Percentiles rank a stretch among this genome's conserved stretches.
Conservation (phyloP, 106 monocot species). For the Allium cepa region DNA sequence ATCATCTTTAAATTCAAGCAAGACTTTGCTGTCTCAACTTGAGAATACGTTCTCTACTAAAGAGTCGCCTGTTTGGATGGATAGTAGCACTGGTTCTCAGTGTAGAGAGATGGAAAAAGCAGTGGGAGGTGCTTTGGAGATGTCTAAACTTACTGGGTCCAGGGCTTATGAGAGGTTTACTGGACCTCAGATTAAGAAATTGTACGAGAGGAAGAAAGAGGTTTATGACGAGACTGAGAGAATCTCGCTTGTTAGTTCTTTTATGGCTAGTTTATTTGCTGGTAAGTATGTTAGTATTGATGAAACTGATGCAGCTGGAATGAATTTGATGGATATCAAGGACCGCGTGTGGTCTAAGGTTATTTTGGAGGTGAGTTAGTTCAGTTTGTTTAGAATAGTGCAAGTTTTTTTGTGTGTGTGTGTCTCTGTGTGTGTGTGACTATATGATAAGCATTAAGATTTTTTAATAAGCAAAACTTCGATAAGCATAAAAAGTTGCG, state of each 20-base stretch:
- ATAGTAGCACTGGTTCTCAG: slow-evolving; percentile 76
- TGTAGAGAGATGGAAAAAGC: slow-evolving; percentile 88
- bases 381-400: background rate
- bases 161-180: slow-evolving; percentile 84
- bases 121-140: slow-evolving; percentile 70
- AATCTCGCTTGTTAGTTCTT: slow-evolving; percentile 93
- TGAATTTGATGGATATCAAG: slow-evolving; percentile 96
- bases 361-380: slow-evolving; percentile 54
- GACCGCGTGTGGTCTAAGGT: slow-evolving; percentile 63
- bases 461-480: no score
- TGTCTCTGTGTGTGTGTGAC: no score
- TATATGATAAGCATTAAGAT: no score
- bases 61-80: slow-evolving; percentile 98
- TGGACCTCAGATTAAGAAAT: slow-evolving; percentile 82
- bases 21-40: slow-evolving; percentile 49
- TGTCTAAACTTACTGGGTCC: slow-evolving; percentile 86
- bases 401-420: no score
- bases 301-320: slow-evolving; percentile 91
- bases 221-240: slow-evolving; percentile 84
- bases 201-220: slow-evolving; percentile 44
- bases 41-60: slow-evolving; percentile 59
- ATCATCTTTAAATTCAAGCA: slow-evolving; percentile 48
- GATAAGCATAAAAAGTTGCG: no score
- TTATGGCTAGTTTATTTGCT: slow-evolving; percentile 80
- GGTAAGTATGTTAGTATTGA: slow-evolving; percentile 80